Base-by-base conservation (phyloP, 495 filamentous ascomycete species). In the Tuber microsphaerosporum region DNA sequence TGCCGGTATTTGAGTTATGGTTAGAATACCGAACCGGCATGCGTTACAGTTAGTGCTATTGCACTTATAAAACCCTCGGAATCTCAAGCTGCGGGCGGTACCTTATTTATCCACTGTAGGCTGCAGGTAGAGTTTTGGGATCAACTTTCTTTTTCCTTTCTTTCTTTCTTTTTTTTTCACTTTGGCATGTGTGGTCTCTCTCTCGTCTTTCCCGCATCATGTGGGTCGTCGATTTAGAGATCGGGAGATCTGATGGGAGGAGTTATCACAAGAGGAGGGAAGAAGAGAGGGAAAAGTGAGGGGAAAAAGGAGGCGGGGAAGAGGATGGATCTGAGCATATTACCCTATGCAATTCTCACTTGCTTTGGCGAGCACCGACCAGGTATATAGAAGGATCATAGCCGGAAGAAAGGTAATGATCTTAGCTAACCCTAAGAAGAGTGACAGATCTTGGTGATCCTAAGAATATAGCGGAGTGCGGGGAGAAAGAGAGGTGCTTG, bases 71-170 rank as follows among this genome's bases (percentile, higher is more conserved):
- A n/a, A 1, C 56, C 12, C 31, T 65, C 26, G 19, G 31, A 7
- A 17, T 16, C 14, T 1, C 56, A 31, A 34, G 26, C 26, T 65
- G 56, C 26, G 34, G 56, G 26, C 26, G 56, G 56, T 65, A 65
- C 56, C 56, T 65, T 65, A 65, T 65, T 65, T 34, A 34, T 34
- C 26, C 7, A 9, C 26, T 65, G 56, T 19, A 16, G 4, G 51
- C 56, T 65, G 56, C 56, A 65, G 56, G 56, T 34, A 65, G 14
- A 65, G 26, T 65, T 65, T 65, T 65, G 56, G 56, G 56, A 20
- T 78, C 76, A 42, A 78, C 75, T 26, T 71, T 76, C 41, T 65
- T 75, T 81, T 16, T 69, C 76, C 72, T 75, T 76, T 51, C 69
- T 73, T 71, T 75, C 34, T 43, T 45, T 6, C 14, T 31, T 61